Percentiles rank a stretch among this genome's conserved stretches.
Conservation (phyloP, 768 basidiomycete genomes). For the Auricularia cornea region DNA sequence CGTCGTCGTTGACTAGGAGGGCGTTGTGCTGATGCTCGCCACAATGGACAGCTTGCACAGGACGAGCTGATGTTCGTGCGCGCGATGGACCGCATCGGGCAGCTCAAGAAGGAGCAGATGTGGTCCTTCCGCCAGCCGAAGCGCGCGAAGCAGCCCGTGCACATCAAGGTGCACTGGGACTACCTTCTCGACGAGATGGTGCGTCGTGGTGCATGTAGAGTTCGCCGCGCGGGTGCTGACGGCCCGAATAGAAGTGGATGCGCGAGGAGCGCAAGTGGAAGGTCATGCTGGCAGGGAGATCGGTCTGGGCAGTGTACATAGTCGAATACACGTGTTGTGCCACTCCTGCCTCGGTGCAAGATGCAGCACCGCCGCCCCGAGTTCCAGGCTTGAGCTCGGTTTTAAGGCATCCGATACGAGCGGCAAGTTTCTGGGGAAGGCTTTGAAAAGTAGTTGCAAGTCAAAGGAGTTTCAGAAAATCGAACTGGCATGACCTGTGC, state of each 20-base stretch:
- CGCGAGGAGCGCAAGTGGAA: constrained; percentile 95
- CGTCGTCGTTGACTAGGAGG: too few relatives aligned
- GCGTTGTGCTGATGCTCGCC: too few relatives aligned
- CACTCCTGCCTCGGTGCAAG: too few relatives aligned
- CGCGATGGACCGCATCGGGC: constrained; percentile 77
- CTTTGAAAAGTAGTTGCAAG: too few relatives aligned
- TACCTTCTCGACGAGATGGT: constrained; percentile 27
- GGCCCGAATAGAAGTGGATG: constrained; percentile 77
- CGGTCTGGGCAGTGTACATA: too few relatives aligned
- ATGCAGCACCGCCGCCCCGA: too few relatives aligned
- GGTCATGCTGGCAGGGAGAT: constrained; percentile 71
- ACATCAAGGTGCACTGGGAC: constrained; percentile 84
- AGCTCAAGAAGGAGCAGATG: constrained; percentile 63
- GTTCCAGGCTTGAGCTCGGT: too few relatives aligned
- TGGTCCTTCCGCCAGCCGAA: constrained; percentile 97
- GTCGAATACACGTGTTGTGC: too few relatives aligned
- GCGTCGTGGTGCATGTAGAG: background rate
- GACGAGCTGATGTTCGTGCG: constrained; percentile 69
- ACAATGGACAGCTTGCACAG: constrained; percentile 53
- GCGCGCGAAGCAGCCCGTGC: constrained; percentile 74
- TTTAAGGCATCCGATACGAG: too few relatives aligned
- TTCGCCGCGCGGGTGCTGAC: background rate
- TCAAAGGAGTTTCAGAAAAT: too few relatives aligned
- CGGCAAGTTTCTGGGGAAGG: too few relatives aligned
- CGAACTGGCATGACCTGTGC: too few relatives aligned